Percentiles rank a stretch among this genome's conserved stretches.
phyloP scores from a whole-genome alignment of 768 basidiomycete species.

The Clavulina sp. region DNA sequence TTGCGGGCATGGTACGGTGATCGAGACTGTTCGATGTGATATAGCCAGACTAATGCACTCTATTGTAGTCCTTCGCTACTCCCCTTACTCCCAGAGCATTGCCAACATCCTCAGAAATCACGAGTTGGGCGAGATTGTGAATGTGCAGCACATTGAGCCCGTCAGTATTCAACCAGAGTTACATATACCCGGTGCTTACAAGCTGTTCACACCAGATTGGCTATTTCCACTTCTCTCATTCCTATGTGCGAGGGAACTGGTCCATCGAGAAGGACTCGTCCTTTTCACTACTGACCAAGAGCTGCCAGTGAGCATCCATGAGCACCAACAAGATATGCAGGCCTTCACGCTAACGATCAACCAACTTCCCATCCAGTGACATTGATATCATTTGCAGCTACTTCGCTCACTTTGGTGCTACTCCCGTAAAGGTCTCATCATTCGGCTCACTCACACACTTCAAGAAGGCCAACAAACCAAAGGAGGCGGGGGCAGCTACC shows the following conservation, averaged over 20 bases:
- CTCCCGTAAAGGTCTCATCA: slow-evolving; percentile 54
- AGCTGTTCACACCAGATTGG: slow-evolving; percentile 18
- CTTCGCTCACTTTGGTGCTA: slow-evolving; percentile 35
- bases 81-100: slow-evolving; percentile 60
- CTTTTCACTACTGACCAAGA: slow-evolving; percentile 78
- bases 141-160: slow-evolving; percentile 71
- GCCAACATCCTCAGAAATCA: slow-evolving; percentile 54
- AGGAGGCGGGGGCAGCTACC: slow-evolving; percentile 42
- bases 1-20: slow-evolving; percentile 58
- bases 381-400: slow-evolving; percentile 71
- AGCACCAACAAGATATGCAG: neutral
- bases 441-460: slow-evolving; percentile 81
- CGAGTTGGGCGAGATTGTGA: slow-evolving; percentile 57
- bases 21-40: neutral
- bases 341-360: slow-evolving; percentile 5
- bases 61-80: slow-evolving; percentile 61
- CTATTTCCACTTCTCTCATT: slow-evolving; percentile 79
- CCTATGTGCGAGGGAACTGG: slow-evolving; percentile 78
- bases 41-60: neutral
- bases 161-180: slow-evolving; percentile 19
- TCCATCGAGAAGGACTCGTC: slow-evolving; percentile 45
- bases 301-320: slow-evolving; percentile 51
- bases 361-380: slow-evolving; percentile 33
- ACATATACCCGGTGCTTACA: no score
- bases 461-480: slow-evolving; percentile 52